phyloP scores from a whole-genome alignment of 2,329 filamentous ascomycete species.

The Diplodia seriata region DNA sequence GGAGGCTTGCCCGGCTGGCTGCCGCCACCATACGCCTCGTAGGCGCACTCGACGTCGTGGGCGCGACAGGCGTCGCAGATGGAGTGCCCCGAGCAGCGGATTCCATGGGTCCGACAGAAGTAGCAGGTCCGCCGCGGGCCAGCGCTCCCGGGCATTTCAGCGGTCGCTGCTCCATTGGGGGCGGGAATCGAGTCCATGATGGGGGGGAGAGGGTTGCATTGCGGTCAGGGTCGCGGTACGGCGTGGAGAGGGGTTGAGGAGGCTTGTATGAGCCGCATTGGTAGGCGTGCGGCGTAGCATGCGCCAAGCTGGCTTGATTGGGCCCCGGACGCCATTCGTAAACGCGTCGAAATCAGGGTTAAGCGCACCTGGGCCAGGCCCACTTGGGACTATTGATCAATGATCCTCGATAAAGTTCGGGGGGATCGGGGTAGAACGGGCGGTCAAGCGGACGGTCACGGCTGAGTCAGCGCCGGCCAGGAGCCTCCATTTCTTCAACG shows the following conservation, averaged over 20 bases:
- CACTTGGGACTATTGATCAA: conserved; percentile 8
- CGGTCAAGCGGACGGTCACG: background rate
- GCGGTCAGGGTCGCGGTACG: background rate
- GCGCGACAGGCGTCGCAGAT: conserved; percentile 36
- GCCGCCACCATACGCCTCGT: conserved; percentile 36
- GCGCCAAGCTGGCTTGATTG: conserved; percentile 18
- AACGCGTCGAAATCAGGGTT: conserved; percentile 3
- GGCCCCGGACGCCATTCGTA: conserved; percentile 5
- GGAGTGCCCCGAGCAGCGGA: conserved; percentile 36
- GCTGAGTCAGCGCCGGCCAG: background rate
- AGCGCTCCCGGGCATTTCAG: background rate
- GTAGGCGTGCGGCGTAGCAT: conserved; percentile 24
- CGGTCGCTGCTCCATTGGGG: background rate
- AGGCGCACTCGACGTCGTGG: conserved; percentile 37
- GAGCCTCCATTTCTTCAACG: background rate
- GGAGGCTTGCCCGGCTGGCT: conserved; percentile 12
- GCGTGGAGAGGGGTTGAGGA: conserved; percentile 3
- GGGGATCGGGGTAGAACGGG: background rate
- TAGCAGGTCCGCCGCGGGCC: conserved; percentile 35
- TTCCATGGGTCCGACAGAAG: conserved; percentile 37
- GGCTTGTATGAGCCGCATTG: conserved; percentile 9
- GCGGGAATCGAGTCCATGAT: conserved; percentile 12
- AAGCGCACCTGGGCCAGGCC: background rate
- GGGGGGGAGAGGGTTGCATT: background rate
- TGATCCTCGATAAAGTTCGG: conserved; percentile 11